phyloP scores from a whole-genome alignment of 345 rosid genomes.

The Bruguiera sexangula region DNA sequence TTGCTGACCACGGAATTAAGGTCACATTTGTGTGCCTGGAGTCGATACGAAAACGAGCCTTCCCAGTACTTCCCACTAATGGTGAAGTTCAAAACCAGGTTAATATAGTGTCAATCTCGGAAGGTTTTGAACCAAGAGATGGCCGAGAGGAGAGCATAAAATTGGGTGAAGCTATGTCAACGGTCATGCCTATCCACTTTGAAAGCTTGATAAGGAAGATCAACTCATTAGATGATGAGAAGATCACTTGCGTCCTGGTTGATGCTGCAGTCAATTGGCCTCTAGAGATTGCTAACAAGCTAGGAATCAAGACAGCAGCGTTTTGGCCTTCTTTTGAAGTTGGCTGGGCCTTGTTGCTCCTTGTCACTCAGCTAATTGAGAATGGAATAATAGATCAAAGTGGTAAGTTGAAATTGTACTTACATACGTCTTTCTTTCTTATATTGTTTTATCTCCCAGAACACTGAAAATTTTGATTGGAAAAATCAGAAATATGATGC shows the following conservation, averaged over 20 bases:
- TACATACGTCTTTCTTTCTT: neutral
- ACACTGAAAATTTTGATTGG: too few species aligned
- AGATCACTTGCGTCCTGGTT: slow-evolving; percentile 28
- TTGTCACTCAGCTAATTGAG: neutral
- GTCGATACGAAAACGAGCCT: neutral
- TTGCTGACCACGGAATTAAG: neutral
- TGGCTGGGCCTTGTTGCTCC: neutral
- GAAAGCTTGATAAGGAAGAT: slow-evolving; percentile 1
- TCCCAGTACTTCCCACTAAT: neutral
- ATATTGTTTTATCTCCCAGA: neutral
- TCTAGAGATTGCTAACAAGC: slow-evolving; percentile 21
- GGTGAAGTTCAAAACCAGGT: neutral
- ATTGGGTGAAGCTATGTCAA: neutral
- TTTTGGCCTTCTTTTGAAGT: slow-evolving; percentile 20
- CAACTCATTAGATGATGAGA: slow-evolving; percentile 5
- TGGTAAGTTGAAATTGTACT: neutral
- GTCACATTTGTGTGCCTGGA: neutral
- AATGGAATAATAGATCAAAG: slow-evolving; percentile 2
- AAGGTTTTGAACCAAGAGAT: neutral
- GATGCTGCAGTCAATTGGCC: slow-evolving; percentile 31
- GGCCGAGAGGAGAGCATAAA: too few species aligned
- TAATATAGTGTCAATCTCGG: neutral
- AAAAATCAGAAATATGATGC: too few species aligned
- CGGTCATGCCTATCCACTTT: neutral
- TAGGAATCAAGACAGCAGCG: slow-evolving; percentile 19